Evolutionary conservation across 139 green algal species (phyloP), one percentile per base, ranked within the genome.

Genomic region (Chlamydomonas sphaeroides): DNA sequence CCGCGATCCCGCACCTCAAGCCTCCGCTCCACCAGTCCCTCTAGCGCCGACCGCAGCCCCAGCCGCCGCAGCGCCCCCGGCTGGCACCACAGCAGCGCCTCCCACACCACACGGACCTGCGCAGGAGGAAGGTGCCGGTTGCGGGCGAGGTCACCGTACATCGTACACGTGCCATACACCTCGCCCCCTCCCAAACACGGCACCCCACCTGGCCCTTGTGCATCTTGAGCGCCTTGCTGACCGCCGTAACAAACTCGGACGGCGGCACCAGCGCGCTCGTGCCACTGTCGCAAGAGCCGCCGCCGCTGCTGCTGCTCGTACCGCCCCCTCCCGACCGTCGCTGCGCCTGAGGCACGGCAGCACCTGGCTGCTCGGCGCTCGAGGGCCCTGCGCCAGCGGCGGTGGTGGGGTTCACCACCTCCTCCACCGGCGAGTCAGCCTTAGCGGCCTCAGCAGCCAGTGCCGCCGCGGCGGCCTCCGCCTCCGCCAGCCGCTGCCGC

Each of bases 31-130:
- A 93, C 79, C 32, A 93, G 68, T 21, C 42, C 79, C 48, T 78
- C 45, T n/a, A 91, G 48, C 17, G 69, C 73, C 7, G 76, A 67
- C 28, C 41, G 38, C 30, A 65, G 66, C 23, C 41, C 36, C 2
- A 41, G 68, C 20, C 68, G 68, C 33, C 26, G 41, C 42, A 68
- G 17, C 26, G 63, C 33, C 6, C 71, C 68, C 2, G 81, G 51
- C 35, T 67, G 41, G 30, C 80, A 26, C 65, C 66, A 91, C 68
- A 94, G 76, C 81, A 94, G 78, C n/a, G 85, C 87, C 85, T 94
- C 91, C 91, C 91, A 94, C 32, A 89, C 70, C 14, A 86, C 65
- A 26, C 81, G 62, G 33, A 88, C 88, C 89, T 94, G 86, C 38
- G 66, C 25, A 8, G 41, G 49, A 8, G 21, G 20, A 17, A n/a